Evolutionary conservation across 768 basidiomycete species (phyloP), one percentile per base, ranked within the genome.

Genomic region (Trametes cinnabarina): DNA sequence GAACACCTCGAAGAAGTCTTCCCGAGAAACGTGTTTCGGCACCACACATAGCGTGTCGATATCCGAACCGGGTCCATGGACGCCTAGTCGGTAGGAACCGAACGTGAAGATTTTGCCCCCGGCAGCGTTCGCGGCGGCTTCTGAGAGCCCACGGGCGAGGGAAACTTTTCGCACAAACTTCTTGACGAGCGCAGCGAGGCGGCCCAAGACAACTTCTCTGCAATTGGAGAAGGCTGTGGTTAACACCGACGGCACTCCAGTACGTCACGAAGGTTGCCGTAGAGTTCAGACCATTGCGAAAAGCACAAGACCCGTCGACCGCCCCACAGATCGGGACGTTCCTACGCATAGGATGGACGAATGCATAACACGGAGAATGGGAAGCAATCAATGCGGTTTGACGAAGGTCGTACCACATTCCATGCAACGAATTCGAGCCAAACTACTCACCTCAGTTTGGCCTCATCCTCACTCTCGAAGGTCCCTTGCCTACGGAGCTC

Each of bases 61-160:
- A 82, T 99, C 96, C 47, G 88, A 81, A 3, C 92, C 90, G 34
- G 96, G 97, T 12, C 92, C 93, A 73, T 98, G 97, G 20, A 98
- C 97, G 58, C 97, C 97, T 47, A 99, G 77, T 66, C 97, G 89
- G 79, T 98, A 98, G 50, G 95, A 98, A 40, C 97, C 97, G 72
- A 96, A 99, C 7, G 97, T 98, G 73, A 94, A 99, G 71, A 99
- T 98, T 79, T 98, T 96, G 63, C 95, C 97, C 50, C 97, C 97
- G 9, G 97, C 93, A 47, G 91, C 87, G 50, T 76, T 83, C 9
- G 96, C 95, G 1, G 92, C 89, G 19, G 87, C 74, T 62, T 98
- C 94, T 28, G 94, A 95, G 44, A 96, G 77, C 7, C 96, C 96
- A 39, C 81, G 83, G 42, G 83, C 75, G 56, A 95, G 71, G 8